These are phyloP conservation scores for Podospora pseudoanserina DNA, from an alignment of 495 filamentous ascomycete genomes.

Conservation along the genomic window DNA sequence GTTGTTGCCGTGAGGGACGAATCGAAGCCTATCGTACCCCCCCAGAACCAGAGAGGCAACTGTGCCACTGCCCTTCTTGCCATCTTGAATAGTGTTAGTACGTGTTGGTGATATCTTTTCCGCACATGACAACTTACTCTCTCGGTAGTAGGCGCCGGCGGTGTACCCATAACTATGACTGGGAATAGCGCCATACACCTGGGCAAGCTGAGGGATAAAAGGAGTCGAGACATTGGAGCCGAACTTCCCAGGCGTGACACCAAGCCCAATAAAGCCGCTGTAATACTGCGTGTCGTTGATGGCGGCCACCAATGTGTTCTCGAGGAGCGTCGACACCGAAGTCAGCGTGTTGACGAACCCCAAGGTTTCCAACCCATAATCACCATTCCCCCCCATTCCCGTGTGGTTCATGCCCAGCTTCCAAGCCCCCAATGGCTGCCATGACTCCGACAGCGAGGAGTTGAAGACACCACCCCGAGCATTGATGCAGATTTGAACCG, in stretches of 20 bases:
- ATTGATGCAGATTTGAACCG: conserved; percentile 38
- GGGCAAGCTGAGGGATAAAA: conserved; percentile 44
- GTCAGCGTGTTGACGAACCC: conserved; percentile 42
- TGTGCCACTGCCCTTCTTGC: conserved; percentile 36
- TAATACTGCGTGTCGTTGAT: conserved; percentile 55
- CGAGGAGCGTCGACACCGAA: conserved; percentile 41
- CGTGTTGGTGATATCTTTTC: not conserved
- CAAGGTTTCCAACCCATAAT: conserved; percentile 58
- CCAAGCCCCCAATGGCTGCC: conserved; percentile 53
- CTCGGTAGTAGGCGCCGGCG: conserved; percentile 61
- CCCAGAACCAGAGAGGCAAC: conserved; percentile 59
- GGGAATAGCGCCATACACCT: conserved; percentile 51
- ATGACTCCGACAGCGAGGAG: conserved; percentile 49
- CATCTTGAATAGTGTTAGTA: conserved; percentile 30
- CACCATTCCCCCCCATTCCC: conserved; percentile 49
- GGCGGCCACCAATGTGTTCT: conserved; percentile 49
- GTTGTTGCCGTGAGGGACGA: conserved; percentile 50
- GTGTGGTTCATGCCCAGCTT: conserved; percentile 53
- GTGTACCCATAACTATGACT: conserved; percentile 66
- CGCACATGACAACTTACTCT: conserved; percentile 23
- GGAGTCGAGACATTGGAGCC: conserved; percentile 33
- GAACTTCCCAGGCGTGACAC: conserved; percentile 44
- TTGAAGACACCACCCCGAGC: conserved; percentile 55
- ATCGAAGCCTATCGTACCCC: conserved; percentile 60
- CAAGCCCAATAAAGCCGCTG: conserved; percentile 57